These are phyloP conservation scores for Rossbeevera mucosa DNA, from an alignment of 768 basidiomycete species.

Conservation along the genomic window DNA sequence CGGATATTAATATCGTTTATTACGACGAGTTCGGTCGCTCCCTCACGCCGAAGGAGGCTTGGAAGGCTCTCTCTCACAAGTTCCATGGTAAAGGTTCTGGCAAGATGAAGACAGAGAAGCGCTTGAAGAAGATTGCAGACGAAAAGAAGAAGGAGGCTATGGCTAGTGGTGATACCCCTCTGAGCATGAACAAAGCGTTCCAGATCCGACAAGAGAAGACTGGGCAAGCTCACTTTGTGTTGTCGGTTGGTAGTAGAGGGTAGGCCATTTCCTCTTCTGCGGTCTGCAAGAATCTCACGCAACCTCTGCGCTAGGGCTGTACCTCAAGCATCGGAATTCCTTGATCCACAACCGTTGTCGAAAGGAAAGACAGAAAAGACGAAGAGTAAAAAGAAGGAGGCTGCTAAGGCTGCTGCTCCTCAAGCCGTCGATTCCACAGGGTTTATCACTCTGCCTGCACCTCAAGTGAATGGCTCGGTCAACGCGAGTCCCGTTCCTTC, in stretches of 20 bases:
- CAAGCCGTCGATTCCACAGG: conserved; percentile 48
- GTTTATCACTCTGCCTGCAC: conserved; percentile 71
- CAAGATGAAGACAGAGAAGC: conserved; percentile 95
- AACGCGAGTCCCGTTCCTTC: conserved; percentile 44
- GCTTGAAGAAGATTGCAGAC: conserved; percentile 94
- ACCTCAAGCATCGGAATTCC: conserved; percentile 77
- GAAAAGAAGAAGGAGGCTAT: conserved; percentile 93
- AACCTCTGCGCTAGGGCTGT: conserved; percentile 56
- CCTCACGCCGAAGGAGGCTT: conserved; percentile 92
- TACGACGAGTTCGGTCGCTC: conserved; percentile 92
- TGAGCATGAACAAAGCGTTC: conserved; percentile 94
- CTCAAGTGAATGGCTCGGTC: conserved; percentile 40
- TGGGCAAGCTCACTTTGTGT: conserved; percentile 93
- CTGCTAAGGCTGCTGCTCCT: conserved; percentile 43
- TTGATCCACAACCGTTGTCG: conserved; percentile 74
- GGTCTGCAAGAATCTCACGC: neutral
- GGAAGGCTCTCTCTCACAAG: conserved; percentile 96
- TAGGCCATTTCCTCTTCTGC: conserved; percentile 33
- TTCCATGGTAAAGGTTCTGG: conserved; percentile 99
- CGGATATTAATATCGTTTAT: conserved; percentile 93
- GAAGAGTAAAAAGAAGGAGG: conserved; percentile 76
- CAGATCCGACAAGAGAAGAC: conserved; percentile 89
- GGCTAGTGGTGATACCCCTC: conserved; percentile 91
- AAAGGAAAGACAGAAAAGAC: conserved; percentile 82
- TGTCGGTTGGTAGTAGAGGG: conserved; percentile 93